These are phyloP conservation scores for Colletotrichum spinosum DNA, from an alignment of 2,329 filamentous ascomycete species.

Conservation along the genomic window DNA sequence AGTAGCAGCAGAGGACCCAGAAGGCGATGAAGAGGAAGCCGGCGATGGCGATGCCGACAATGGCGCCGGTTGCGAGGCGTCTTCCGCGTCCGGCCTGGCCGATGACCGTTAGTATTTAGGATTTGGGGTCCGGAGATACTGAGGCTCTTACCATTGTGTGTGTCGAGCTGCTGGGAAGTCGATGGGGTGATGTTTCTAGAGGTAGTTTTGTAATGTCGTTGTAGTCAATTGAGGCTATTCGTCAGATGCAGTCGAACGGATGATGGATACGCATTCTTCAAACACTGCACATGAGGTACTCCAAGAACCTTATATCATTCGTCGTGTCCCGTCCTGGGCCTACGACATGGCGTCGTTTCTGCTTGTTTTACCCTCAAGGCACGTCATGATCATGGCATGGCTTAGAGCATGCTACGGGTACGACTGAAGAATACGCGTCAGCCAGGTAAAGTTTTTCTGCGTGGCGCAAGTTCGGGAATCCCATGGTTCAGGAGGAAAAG, in stretches of 20 bases:
- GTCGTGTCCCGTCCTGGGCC: background rate
- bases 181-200: background rate
- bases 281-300: background rate
- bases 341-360: constrained; percentile 12
- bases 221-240: background rate
- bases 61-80: constrained; percentile 37
- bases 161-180: background rate
- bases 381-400: constrained; percentile 24
- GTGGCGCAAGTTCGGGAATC: constrained; percentile 13
- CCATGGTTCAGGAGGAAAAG: background rate
- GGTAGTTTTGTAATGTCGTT: too few species aligned
- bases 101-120: background rate
- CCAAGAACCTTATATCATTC: constrained; percentile 2
- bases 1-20: constrained; percentile 32
- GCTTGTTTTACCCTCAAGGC: background rate
- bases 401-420: constrained; percentile 16
- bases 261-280: background rate
- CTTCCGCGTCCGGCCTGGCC: constrained; percentile 29
- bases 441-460: background rate
- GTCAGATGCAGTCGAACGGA: background rate
- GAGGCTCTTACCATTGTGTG: constrained; percentile 12
- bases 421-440: constrained; percentile 20
- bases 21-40: constrained; percentile 32
- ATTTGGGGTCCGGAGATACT: background rate
- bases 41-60: constrained; percentile 37